Percentiles rank a stretch among this genome's conserved stretches.
Conservation (phyloP, 2,329 filamentous ascomycete genomes). For the Capronia epimyces region DNA sequence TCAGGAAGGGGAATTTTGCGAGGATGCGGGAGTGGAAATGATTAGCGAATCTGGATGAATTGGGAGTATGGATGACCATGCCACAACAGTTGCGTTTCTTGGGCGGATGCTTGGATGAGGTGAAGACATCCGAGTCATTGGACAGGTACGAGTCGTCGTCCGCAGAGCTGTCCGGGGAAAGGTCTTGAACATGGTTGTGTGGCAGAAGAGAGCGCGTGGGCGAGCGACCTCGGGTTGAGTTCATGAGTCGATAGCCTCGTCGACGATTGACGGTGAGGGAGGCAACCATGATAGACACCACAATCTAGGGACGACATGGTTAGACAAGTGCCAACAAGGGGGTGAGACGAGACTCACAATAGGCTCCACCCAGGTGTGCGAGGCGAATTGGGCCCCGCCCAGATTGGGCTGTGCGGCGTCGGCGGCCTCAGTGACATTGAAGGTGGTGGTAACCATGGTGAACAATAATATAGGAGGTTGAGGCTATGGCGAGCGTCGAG, state of each 20-base stretch:
- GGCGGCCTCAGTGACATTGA: slow-evolving; percentile 21
- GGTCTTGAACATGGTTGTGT: slow-evolving; percentile 13
- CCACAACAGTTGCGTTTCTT: slow-evolving; percentile 51
- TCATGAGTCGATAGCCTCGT: slow-evolving; percentile 42
- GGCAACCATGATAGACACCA: slow-evolving; percentile 46
- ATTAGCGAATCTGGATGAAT: slow-evolving; percentile 56
- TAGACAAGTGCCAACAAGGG: not conserved
- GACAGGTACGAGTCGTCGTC: slow-evolving; percentile 34
- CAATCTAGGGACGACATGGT: slow-evolving; percentile 38
- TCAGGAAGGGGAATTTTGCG: slow-evolving; percentile 62
- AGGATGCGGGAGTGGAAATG: slow-evolving; percentile 58
- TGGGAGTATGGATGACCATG: slow-evolving; percentile 50
- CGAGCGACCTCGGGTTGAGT: slow-evolving; percentile 27
- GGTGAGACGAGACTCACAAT: slow-evolving; percentile 29
- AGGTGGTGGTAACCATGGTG: slow-evolving; percentile 13
- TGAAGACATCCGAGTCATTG: slow-evolving; percentile 35
- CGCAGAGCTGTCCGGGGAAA: slow-evolving; percentile 23
- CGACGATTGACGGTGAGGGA: slow-evolving; percentile 47
- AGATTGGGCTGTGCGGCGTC: slow-evolving; percentile 28
- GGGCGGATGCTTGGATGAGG: slow-evolving; percentile 38
- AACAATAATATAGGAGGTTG: not conserved
- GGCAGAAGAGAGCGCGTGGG: slow-evolving; percentile 21
- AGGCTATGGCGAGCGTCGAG: not conserved
- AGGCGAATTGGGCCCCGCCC: slow-evolving; percentile 36
- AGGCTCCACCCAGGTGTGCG: slow-evolving; percentile 35